A percentile compares a stretch with the other conserved stretches of the same genome.
phyloP scores from a whole-genome alignment of 345 rosid genomes.

The Boechera stricta region DNA sequence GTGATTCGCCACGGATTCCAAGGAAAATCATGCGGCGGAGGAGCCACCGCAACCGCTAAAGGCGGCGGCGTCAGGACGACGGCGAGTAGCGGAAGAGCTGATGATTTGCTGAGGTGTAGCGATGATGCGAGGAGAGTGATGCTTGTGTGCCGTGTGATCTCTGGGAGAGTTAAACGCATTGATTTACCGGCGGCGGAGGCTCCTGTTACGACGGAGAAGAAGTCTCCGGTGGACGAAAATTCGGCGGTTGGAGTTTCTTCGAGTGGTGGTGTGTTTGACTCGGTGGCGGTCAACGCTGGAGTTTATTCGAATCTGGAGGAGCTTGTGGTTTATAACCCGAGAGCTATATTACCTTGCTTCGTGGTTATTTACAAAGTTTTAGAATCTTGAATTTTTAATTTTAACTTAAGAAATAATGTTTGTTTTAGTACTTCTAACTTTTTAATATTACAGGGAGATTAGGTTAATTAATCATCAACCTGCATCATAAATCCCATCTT shows the following conservation, averaged over 20 bases:
- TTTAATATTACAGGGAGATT: slow-evolving; percentile 21
- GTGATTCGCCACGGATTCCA: slow-evolving; percentile 80
- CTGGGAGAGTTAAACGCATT: slow-evolving; percentile 74
- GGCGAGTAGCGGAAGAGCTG: slow-evolving; percentile 98
- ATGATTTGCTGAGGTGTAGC: slow-evolving; percentile 60
- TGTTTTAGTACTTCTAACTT: slow-evolving; percentile 16
- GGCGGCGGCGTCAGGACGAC: slow-evolving; percentile 75
- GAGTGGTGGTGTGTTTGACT: slow-evolving; percentile 64
- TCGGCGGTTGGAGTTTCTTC: slow-evolving; percentile 17
- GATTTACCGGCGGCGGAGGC: slow-evolving; percentile 50
- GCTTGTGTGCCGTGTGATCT: slow-evolving; percentile 97
- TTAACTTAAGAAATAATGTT: slow-evolving; percentile 37
- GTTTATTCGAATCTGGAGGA: slow-evolving; percentile 84
- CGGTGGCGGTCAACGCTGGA: slow-evolving; percentile 74
- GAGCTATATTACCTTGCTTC: slow-evolving; percentile 94
- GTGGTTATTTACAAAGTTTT: slow-evolving; percentile 84
- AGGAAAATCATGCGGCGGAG: slow-evolving; percentile 46
- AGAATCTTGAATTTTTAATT: slow-evolving; percentile 52
- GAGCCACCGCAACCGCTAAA: neutral
- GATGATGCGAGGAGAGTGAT: slow-evolving; percentile 78
- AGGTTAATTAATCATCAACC: slow-evolving; percentile 41
- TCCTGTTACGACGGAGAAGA: slow-evolving; percentile 49
- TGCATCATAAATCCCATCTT: slow-evolving; percentile 28
- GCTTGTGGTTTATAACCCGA: slow-evolving; percentile 75
- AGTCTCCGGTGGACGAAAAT: slow-evolving; percentile 21